phyloP scores from a whole-genome alignment of 352 stramenopile species.

The Globisporangium parvum region DNA sequence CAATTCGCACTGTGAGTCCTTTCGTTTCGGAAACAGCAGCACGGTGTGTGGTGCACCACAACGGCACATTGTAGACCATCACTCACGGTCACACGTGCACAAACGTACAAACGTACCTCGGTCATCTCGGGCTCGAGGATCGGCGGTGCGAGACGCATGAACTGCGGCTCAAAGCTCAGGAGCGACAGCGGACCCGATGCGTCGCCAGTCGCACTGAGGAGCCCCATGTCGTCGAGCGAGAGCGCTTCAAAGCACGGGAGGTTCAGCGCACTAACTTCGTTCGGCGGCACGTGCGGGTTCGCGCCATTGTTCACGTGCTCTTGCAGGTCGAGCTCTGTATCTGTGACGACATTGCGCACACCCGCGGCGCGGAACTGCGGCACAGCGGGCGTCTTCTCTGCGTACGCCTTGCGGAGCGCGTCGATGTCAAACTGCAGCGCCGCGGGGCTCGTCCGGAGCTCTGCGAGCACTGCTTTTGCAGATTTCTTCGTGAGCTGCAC shows the following conservation, averaged over 20 bases:
- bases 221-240: slow-evolving; percentile 66
- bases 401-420: slow-evolving; percentile 56
- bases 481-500: slow-evolving; percentile 54
- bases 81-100: neutral
- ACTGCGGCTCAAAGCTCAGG: slow-evolving; percentile 84
- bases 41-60: too few species aligned
- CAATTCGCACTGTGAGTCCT: neutral
- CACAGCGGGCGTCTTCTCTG: slow-evolving; percentile 66
- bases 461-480: slow-evolving; percentile 60
- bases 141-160: slow-evolving; percentile 79
- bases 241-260: slow-evolving; percentile 68
- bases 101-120: slow-evolving; percentile 20
- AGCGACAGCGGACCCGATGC: slow-evolving; percentile 58
- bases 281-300: slow-evolving; percentile 58
- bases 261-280: slow-evolving; percentile 63
- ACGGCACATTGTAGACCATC: neutral
- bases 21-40: too few species aligned
- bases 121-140: slow-evolving; percentile 85
- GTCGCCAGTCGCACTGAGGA: slow-evolving; percentile 26
- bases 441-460: slow-evolving; percentile 50
- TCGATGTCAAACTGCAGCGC: slow-evolving; percentile 58
- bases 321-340: slow-evolving; percentile 78
- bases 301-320: slow-evolving; percentile 79
- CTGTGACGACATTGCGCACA: slow-evolving; percentile 74
- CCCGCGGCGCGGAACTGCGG: slow-evolving; percentile 71